Evolutionary conservation across 2,329 filamentous ascomycete genomes (phyloP).

Genomic region (Calonectria pteridis): DNA sequence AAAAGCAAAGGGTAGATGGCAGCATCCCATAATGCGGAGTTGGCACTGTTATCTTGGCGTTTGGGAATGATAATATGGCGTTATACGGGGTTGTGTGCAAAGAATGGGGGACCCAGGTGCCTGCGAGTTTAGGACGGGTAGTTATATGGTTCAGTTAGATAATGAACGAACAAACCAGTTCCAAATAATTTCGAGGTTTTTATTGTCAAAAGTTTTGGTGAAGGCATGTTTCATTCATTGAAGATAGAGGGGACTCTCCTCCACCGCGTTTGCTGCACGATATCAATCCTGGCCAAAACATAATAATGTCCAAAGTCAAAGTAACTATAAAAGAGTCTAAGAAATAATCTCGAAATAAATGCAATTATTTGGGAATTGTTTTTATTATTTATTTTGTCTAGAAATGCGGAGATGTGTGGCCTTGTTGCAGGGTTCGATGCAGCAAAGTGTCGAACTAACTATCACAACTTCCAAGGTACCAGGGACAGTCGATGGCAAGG

Average conservation of each 20-base stretch:
- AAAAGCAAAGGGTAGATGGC: neutral
- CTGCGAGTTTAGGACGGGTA: neutral
- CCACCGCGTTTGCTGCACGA: too few species aligned
- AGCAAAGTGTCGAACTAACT: too few species aligned
- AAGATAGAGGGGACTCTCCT: too few species aligned
- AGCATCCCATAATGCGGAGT: neutral
- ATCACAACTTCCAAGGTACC: too few species aligned
- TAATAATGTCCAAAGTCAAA: too few species aligned
- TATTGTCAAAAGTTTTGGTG: neutral
- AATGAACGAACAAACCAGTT: neutral
- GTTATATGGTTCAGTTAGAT: neutral
- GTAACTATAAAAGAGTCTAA: too few species aligned
- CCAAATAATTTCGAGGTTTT: neutral
- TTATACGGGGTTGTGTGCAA: conserved; percentile 22
- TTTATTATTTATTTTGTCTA: too few species aligned
- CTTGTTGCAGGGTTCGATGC: too few species aligned
- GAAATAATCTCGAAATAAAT: too few species aligned
- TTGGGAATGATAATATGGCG: conserved; percentile 31
- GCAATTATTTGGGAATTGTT: too few species aligned
- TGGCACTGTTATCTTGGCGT: conserved; percentile 32
- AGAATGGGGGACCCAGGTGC: neutral
- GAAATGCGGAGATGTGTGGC: too few species aligned
- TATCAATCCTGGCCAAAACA: neutral
- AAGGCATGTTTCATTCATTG: neutral
- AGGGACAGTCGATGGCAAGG: too few species aligned